Evolutionary conservation across 352 stramenopile species (phyloP).

Genomic region (Pythium catenulatum): DNA sequence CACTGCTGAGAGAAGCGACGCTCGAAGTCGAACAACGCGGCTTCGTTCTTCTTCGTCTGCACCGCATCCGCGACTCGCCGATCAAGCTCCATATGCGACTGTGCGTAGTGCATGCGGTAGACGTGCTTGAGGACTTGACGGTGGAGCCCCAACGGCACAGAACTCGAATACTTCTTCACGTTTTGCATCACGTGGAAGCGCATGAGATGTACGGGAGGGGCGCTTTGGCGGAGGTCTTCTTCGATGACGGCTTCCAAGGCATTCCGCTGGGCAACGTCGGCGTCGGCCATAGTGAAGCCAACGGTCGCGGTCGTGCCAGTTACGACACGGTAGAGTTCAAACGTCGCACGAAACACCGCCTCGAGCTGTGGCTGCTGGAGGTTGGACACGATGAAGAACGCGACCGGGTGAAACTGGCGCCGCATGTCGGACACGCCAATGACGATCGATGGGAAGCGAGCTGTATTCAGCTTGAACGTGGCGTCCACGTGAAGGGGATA

Average conservation of each 20-base stretch:
- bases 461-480: not conserved
- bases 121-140: not conserved
- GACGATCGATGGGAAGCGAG: not conserved
- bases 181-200: slow-evolving; percentile 33
- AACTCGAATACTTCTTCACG: not conserved
- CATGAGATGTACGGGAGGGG: not conserved
- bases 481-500: not conserved
- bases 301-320: not conserved
- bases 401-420: not conserved
- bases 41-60: not conserved
- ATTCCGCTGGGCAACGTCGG: not conserved
- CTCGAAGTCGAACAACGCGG: not conserved
- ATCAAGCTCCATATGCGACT: not conserved
- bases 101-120: not conserved
- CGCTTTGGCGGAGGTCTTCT: not conserved
- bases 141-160: not conserved
- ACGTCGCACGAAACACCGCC: not conserved
- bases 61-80: not conserved
- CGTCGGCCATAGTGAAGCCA: not conserved
- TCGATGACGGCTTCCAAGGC: not conserved
- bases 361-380: not conserved
- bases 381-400: not conserved
- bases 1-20: not conserved
- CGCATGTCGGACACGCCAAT: not conserved
- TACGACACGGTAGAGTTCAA: not conserved